Conservation (phyloP, 2,329 filamentous ascomycete genomes). For the Aaosphaeria pasadenensis region DNA sequence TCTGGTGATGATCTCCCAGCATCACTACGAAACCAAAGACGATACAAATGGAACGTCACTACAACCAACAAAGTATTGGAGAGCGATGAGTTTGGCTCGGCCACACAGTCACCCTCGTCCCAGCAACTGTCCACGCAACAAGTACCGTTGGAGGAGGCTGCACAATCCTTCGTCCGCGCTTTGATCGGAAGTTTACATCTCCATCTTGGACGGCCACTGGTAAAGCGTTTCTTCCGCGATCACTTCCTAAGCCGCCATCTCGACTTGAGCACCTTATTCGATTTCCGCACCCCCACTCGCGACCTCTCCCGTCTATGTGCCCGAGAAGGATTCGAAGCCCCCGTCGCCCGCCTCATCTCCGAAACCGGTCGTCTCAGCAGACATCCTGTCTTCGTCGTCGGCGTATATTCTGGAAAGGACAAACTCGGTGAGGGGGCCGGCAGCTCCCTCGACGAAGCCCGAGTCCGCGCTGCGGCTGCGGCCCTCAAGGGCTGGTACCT, state of each 20-base stretch:
- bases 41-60: slow-evolving; percentile 37
- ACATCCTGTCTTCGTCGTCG: slow-evolving; percentile 89
- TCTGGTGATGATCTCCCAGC: slow-evolving; percentile 24
- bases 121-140: slow-evolving; percentile 19
- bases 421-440: slow-evolving; percentile 91
- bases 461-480: slow-evolving; percentile 75
- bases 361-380: slow-evolving; percentile 85
- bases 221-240: slow-evolving; percentile 76
- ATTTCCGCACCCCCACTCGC: slow-evolving; percentile 77
- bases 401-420: slow-evolving; percentile 86
- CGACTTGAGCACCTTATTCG: slow-evolving; percentile 73
- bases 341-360: slow-evolving; percentile 80
- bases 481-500: slow-evolving; percentile 94
- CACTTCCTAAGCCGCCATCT: slow-evolving; percentile 81
- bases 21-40: slow-evolving; percentile 13
- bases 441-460: slow-evolving; percentile 71
- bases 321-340: slow-evolving; percentile 83
- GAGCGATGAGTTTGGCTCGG: slow-evolving; percentile 81
- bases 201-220: slow-evolving; percentile 74
- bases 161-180: slow-evolving; percentile 76
- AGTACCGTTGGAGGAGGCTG: slow-evolving; percentile 55
- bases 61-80: slow-evolving; percentile 71
- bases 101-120: slow-evolving; percentile 28
- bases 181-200: slow-evolving; percentile 82
- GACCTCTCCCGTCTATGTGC: slow-evolving; percentile 82